Evolutionary conservation across 1,139 yeast species (phyloP).

Genomic region (Saccharomyces pastorianus): DNA sequence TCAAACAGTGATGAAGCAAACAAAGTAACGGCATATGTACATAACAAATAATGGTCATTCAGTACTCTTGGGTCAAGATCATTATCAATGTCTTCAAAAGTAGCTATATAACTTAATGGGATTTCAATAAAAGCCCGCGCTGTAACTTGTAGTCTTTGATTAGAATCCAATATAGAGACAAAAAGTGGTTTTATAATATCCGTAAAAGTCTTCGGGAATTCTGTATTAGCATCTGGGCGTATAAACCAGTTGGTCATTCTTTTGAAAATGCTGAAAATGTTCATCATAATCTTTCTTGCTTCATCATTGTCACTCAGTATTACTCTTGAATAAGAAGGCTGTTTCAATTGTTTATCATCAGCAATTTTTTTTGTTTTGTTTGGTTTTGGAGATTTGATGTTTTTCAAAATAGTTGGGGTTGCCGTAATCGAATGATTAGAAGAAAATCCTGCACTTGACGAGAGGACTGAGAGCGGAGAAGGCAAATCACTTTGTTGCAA

Average conservation of each 20-base stretch:
- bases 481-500: not conserved
- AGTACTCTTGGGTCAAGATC: constrained; percentile 8
- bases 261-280: constrained; percentile 28
- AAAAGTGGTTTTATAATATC: constrained; percentile 22
- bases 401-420: constrained; percentile 6
- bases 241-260: constrained; percentile 25
- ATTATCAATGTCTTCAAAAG: constrained; percentile 7
- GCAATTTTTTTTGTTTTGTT: constrained; percentile 20
- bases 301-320: constrained; percentile 15
- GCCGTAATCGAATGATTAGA: constrained; percentile 1
- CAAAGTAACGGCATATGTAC: constrained; percentile 25
- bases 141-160: constrained; percentile 14
- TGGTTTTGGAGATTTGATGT: constrained; percentile 17
- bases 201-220: constrained; percentile 15
- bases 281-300: constrained; percentile 27
- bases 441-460: not conserved
- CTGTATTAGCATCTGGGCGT: constrained; percentile 11
- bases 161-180: constrained; percentile 19
- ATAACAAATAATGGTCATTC: constrained; percentile 18
- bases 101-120: constrained; percentile 14
- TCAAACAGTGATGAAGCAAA: constrained; percentile 26
- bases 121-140: constrained; percentile 17
- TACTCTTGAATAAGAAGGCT: not conserved
- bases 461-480: not conserved
- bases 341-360: constrained; percentile 16